A percentile compares a stretch with the other conserved stretches of the same genome.
Evolutionary conservation across 2,329 filamentous ascomycete species (phyloP).

Genomic region (Paraphaeosphaeria minitans): DNA sequence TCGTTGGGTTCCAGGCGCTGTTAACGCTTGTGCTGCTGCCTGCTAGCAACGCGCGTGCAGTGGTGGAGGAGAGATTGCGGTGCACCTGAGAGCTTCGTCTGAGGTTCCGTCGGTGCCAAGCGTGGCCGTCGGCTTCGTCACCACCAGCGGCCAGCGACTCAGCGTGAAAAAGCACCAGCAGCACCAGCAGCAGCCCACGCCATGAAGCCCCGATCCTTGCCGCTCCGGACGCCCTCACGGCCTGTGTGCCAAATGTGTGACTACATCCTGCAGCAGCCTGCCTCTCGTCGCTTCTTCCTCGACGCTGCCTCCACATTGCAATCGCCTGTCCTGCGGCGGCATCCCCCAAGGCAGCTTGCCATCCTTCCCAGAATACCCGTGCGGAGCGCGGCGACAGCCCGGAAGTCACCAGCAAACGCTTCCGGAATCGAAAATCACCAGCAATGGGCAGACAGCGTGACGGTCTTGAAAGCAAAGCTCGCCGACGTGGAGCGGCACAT

Average conservation of each 20-base stretch:
- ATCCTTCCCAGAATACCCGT: constrained; percentile 21
- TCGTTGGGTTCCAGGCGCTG: not conserved
- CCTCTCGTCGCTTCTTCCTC: constrained; percentile 35
- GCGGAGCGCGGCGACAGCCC: constrained; percentile 29
- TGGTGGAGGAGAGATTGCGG: not conserved
- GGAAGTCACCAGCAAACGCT: constrained; percentile 22
- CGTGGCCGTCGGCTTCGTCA: constrained; percentile 24
- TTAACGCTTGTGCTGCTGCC: constrained; percentile 13
- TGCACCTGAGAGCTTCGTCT: constrained; percentile 11
- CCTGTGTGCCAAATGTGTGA: constrained; percentile 43
- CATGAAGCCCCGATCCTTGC: constrained; percentile 37
- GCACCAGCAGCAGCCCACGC: constrained; percentile 14
- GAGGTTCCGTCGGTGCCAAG: constrained; percentile 17
- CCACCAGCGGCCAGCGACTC: constrained; percentile 14
- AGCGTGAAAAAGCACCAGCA: constrained; percentile 16
- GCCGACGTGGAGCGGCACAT: constrained; percentile 35
- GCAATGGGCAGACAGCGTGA: constrained; percentile 27
- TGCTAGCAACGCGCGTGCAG: constrained; percentile 12
- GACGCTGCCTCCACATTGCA: constrained; percentile 29
- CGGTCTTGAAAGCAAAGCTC: constrained; percentile 27
- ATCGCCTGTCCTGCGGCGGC: constrained; percentile 33
- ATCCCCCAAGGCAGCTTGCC: constrained; percentile 24
- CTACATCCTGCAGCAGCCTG: constrained; percentile 36
- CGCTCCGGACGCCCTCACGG: constrained; percentile 36
- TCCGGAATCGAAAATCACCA: constrained; percentile 16